Base-by-base conservation (phyloP, 2,329 filamentous ascomycete species). In the Ophiostoma himal-ulmi region DNA sequence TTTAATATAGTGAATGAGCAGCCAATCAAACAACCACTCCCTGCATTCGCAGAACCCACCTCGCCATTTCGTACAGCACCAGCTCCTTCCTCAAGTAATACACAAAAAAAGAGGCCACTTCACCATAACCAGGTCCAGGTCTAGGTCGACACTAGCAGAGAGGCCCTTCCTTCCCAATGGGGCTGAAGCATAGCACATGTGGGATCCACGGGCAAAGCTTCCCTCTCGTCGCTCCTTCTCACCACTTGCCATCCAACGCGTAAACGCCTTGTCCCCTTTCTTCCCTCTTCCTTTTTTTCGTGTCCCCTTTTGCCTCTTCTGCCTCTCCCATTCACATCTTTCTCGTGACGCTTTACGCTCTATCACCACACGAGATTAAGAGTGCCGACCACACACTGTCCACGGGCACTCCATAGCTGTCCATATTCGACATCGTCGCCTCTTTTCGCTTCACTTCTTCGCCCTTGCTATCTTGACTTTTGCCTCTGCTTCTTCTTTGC, bases 41-140 rank as follows among this genome's bases (percentile, higher is more conserved):
- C 57, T 62, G 57, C 57, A 62, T 62, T 36, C 57, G 26, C 3
- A 34, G 57, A 20, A 26, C 14, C 57, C 57, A 62, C 26, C 26
- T 34, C 36, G 26, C 57, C 57, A 62, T 34, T 62, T 62, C 22
- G 57, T 65, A n/a, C 60, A 39, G 13, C 14, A 62, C 57, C 57
- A 62, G 57, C 26, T 34, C 57, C 52, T 17, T 57, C 52, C 52
- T 26, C n/a, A 57, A 26, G n/a, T 10, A 22, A 14, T 17, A 54
- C 52, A 57, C n/a, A 57, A 57, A 39, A 65, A 67, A 20, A 67
- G 65, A 67, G 65, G 65, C 65, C 65, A 67, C 65, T 67, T 67
- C 65, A 48, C 65, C 65, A 67, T 41, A 44, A 26, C 64, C 5
- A 65, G 62, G 62, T 44, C 36, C 37, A 67, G 37, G 52, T 26